These are phyloP conservation scores for Mucor racemosus DNA, from an alignment of 371 early-diverging fungal genomes.

Conservation along the genomic window DNA sequence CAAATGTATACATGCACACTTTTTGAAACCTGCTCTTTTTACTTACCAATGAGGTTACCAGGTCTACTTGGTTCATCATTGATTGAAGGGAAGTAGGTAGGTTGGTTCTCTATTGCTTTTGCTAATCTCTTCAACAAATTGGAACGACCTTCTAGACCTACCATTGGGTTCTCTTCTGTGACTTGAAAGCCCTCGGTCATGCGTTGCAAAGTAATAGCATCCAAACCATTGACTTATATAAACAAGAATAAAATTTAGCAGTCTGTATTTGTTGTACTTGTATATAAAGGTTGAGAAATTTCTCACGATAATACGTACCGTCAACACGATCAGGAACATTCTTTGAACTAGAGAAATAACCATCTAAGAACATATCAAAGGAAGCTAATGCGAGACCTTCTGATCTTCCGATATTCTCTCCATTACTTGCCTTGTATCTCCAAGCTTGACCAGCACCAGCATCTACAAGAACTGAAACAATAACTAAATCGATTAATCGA, in stretches of 20 bases:
- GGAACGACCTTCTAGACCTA: constrained; percentile 83
- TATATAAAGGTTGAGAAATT: not conserved
- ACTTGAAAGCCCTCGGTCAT: constrained; percentile 84
- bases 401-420: constrained; percentile 64
- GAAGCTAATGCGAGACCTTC: constrained; percentile 92
- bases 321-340: constrained; percentile 71
- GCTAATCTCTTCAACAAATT: constrained; percentile 75
- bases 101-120: constrained; percentile 52
- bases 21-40: no score
- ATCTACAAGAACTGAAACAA: constrained; percentile 91
- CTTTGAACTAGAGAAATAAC: constrained; percentile 71
- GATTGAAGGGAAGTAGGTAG: constrained; percentile 64
- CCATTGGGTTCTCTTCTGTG: constrained; percentile 74
- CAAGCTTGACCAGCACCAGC: constrained; percentile 92
- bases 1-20: no score
- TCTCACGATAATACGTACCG: constrained; percentile 40
- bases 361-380: constrained; percentile 83
- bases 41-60: constrained; percentile 77
- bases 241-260: not conserved
- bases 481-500: constrained; percentile 81
- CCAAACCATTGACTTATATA: constrained; percentile 61
- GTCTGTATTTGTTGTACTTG: constrained; percentile 10
- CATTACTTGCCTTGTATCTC: constrained; percentile 62
- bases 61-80: constrained; percentile 64
- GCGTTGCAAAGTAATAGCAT: constrained; percentile 59